Conservation (phyloP, 2,329 filamentous ascomycete genomes). For the Emmonsiellopsis sp. region DNA sequence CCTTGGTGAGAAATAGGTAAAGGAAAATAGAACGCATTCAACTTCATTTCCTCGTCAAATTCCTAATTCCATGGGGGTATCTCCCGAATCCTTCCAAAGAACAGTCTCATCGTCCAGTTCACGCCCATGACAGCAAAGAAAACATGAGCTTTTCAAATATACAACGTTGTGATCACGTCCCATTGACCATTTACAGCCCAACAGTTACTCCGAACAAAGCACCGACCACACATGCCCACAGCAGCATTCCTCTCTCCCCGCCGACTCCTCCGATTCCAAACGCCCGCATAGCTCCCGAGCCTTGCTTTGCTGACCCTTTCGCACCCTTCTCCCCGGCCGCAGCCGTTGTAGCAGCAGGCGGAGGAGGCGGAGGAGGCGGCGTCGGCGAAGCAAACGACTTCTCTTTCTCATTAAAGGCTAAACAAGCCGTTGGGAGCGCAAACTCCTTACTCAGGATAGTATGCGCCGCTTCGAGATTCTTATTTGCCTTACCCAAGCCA, state of each 20-base stretch:
- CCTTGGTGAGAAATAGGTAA: no score
- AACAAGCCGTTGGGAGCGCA: constrained; percentile 12
- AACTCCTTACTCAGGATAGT: constrained; percentile 8
- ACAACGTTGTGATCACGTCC: no score
- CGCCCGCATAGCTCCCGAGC: not conserved
- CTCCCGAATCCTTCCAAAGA: no score
- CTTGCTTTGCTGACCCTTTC: not conserved
- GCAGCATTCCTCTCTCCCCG: not conserved
- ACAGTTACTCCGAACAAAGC: not conserved
- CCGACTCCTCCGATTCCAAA: not conserved
- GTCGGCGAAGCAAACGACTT: constrained; percentile 3
- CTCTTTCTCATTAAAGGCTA: constrained; percentile 12
- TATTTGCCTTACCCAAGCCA: constrained; percentile 2
- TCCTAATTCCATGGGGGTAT: no score
- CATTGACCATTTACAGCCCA: no score
- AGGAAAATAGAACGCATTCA: no score
- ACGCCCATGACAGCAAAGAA: no score
- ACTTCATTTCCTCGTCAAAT: no score
- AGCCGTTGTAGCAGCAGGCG: not conserved
- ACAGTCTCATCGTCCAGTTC: no score
- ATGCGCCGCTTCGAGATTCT: constrained; percentile 1
- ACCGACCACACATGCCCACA: not conserved
- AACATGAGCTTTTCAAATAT: no score
- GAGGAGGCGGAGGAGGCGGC: not conserved
- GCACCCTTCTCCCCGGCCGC: not conserved